A percentile compares a stretch with the other conserved stretches of the same genome.
phyloP scores from a whole-genome alignment of 2,329 filamentous ascomycete species.

The Pseudocercospora pini-densiflorae region DNA sequence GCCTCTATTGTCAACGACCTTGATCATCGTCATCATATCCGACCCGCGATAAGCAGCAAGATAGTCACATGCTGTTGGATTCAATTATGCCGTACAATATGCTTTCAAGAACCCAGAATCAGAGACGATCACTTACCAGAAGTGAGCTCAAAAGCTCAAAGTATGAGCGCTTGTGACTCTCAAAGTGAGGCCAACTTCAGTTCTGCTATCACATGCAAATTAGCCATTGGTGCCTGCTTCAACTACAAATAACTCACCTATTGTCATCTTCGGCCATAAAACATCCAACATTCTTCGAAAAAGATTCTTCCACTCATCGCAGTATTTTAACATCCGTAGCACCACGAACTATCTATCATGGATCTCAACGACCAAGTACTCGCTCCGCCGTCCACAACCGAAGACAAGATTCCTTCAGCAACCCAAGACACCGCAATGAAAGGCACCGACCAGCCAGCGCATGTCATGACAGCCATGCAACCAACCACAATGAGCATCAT shows the following conservation, averaged over 20 bases:
- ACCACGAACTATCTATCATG: neutral
- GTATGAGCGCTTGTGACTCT: neutral
- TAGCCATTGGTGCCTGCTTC: neutral
- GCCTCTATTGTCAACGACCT: too few relatives aligned
- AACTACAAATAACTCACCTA: neutral
- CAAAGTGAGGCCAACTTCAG: neutral
- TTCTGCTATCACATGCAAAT: neutral
- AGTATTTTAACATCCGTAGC: neutral
- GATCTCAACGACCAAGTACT: neutral
- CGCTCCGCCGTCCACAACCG: neutral
- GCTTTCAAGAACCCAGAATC: neutral
- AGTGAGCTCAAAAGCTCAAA: neutral
- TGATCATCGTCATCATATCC: neutral
- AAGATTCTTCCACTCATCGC: neutral
- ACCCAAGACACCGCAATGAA: neutral
- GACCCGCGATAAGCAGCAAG: too few relatives aligned
- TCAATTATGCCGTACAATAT: neutral
- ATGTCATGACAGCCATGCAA: neutral
- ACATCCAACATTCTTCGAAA: neutral
- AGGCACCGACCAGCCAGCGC: neutral
- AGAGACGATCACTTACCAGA: neutral
- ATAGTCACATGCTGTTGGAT: neutral
- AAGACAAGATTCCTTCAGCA: neutral
- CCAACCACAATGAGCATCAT: neutral
- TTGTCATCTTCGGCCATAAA: neutral